Conservation (phyloP, 345 rosid genomes). For the Isatis tinctoria region DNA sequence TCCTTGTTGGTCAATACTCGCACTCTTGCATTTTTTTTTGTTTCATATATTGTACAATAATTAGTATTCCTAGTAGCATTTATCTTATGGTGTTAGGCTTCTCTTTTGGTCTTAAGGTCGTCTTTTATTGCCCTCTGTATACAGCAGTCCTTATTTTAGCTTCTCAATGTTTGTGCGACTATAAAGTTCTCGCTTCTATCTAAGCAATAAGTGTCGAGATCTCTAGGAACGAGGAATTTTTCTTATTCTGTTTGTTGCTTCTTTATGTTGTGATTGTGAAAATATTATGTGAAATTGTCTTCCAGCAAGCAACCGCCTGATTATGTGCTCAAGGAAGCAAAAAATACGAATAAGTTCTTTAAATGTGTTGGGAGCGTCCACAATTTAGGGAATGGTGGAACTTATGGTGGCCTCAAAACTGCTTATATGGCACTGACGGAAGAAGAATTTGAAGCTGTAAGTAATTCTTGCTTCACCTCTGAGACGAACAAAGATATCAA, state of each 20-base stretch:
- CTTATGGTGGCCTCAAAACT: slow-evolving; percentile 52
- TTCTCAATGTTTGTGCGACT: not conserved
- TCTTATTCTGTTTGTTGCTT: not conserved
- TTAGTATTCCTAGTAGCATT: not conserved
- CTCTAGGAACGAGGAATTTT: slow-evolving; percentile 4
- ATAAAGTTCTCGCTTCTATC: slow-evolving; percentile 1
- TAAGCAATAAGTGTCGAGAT: not conserved
- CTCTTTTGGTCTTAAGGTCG: not conserved
- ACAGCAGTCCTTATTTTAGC: slow-evolving; percentile 5
- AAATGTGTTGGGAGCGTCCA: slow-evolving; percentile 88
- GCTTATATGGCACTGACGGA: slow-evolving; percentile 75
- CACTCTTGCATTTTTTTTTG: slow-evolving; percentile 1
- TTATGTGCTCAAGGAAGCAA: slow-evolving; percentile 89
- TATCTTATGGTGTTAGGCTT: not conserved
- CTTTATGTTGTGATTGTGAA: not conserved
- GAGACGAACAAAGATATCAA: not conserved
- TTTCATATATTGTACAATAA: not conserved
- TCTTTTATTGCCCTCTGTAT: not conserved
- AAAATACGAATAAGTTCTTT: slow-evolving; percentile 79
- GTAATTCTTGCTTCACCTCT: slow-evolving; percentile 30
- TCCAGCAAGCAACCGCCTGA: slow-evolving; percentile 95
- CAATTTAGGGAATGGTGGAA: slow-evolving; percentile 53
- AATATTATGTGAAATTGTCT: slow-evolving; percentile 35
- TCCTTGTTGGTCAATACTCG: not conserved
- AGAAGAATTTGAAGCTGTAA: slow-evolving; percentile 93